A percentile compares a stretch with the other conserved stretches of the same genome.
phyloP scores from a whole-genome alignment of 177 flowering plant species.

The Vitis hybrid region DNA sequence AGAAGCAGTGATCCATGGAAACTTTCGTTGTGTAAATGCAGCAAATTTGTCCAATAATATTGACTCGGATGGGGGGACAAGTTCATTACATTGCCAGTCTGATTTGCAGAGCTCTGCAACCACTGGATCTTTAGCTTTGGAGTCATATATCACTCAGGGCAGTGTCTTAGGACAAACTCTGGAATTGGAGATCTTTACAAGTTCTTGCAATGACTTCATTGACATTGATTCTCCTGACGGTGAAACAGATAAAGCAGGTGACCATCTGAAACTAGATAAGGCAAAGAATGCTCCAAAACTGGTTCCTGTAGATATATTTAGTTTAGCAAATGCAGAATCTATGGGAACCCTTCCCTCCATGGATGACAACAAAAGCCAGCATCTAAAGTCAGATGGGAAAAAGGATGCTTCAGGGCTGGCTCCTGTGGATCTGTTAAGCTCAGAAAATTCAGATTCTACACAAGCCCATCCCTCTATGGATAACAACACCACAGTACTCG shows the following conservation, averaged over 20 bases:
- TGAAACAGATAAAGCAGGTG: slow-evolving; percentile 24
- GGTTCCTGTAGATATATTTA: no score
- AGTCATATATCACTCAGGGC: neutral
- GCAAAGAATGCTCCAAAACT: slow-evolving; percentile 2
- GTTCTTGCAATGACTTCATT: slow-evolving; percentile 31
- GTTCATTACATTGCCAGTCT: slow-evolving; percentile 29
- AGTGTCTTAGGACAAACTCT: neutral
- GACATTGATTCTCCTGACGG: slow-evolving; percentile 33
- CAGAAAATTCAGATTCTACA: slow-evolving; percentile 22
- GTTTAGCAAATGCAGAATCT: no score
- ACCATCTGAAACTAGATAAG: slow-evolving; percentile 27
- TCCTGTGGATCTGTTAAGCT: slow-evolving; percentile 38
- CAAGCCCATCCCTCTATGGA: slow-evolving; percentile 23
- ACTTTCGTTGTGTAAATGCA: slow-evolving; percentile 29
- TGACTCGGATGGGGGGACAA: slow-evolving; percentile 18
- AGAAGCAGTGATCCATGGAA: slow-evolving; percentile 33
- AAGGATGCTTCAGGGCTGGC: slow-evolving; percentile 33
- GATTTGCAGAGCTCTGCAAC: slow-evolving; percentile 33
- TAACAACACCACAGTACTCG: slow-evolving; percentile 17
- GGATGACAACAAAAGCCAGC: no score
- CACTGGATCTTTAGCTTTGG: slow-evolving; percentile 2
- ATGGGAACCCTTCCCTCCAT: no score
- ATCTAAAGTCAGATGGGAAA: no score
- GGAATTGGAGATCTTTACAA: slow-evolving; percentile 1
- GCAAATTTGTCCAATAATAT: slow-evolving; percentile 23